A percentile compares a stretch with the other conserved stretches of the same genome.
Conservation (phyloP, 2,329 filamentous ascomycete species). For the Colletotrichum horii region DNA sequence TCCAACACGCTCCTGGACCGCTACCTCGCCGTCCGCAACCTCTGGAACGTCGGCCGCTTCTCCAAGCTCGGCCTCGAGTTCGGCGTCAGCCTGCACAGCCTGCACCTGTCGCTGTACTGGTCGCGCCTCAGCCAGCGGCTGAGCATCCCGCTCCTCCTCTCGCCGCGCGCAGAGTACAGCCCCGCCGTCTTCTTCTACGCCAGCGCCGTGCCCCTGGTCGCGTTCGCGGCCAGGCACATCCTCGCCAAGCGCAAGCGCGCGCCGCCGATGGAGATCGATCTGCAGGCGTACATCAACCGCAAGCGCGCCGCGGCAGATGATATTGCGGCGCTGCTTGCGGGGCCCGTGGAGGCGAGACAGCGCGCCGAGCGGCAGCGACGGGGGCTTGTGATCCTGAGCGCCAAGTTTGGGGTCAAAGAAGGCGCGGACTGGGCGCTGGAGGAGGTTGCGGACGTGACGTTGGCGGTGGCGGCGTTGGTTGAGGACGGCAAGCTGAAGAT, state of each 20-base stretch:
- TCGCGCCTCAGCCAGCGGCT: constrained; percentile 50
- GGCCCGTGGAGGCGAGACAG: constrained; percentile 43
- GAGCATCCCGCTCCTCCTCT: constrained; percentile 47
- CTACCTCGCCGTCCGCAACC: constrained; percentile 47
- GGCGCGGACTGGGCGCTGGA: constrained; percentile 35
- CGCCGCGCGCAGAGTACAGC: constrained; percentile 30
- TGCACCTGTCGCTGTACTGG: constrained; percentile 54
- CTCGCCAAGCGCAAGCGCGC: constrained; percentile 20
- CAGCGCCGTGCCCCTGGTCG: constrained; percentile 42
- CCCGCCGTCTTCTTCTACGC: constrained; percentile 42
- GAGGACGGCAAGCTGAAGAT: constrained; percentile 41
- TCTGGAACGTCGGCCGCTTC: constrained; percentile 45
- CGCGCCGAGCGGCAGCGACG: constrained; percentile 37
- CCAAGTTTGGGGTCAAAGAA: constrained; percentile 50
- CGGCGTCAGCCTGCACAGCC: constrained; percentile 41
- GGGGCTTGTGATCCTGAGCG: constrained; percentile 53
- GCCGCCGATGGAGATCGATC: not conserved
- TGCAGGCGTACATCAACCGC: constrained; percentile 32
- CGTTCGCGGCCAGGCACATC: constrained; percentile 42
- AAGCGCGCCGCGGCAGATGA: constrained; percentile 50
- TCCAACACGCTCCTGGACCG: constrained; percentile 38
- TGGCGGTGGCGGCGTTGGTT: constrained; percentile 52
- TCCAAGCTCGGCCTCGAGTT: constrained; percentile 50
- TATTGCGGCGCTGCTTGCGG: constrained; percentile 45
- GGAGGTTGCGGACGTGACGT: constrained; percentile 55